phyloP scores from a whole-genome alignment of 2,329 filamentous ascomycete genomes.

The Alternaria sp. region DNA sequence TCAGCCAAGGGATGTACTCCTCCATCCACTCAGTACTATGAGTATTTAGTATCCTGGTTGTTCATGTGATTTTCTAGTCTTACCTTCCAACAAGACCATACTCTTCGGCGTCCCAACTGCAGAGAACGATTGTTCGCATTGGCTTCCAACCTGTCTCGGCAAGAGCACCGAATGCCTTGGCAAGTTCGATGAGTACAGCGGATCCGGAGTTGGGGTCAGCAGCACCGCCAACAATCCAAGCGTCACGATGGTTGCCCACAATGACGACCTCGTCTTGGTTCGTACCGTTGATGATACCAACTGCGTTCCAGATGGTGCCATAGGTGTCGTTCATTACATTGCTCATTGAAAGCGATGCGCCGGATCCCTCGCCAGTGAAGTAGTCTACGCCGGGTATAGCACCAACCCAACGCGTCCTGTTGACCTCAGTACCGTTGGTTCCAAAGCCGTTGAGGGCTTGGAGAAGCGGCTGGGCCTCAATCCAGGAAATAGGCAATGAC shows the following conservation, averaged over 20 bases:
- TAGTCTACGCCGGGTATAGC: conserved; percentile 46
- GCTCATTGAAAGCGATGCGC: conserved; percentile 50
- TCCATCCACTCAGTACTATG: conserved; percentile 57
- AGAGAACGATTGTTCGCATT: conserved; percentile 56
- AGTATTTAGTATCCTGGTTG: too few relatives aligned
- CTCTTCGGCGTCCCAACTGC: conserved; percentile 53
- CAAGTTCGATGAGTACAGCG: conserved; percentile 57
- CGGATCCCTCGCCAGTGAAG: conserved; percentile 58
- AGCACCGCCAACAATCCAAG: conserved; percentile 61
- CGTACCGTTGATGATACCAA: conserved; percentile 71
- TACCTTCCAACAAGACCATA: conserved; percentile 47
- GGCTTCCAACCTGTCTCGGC: conserved; percentile 59
- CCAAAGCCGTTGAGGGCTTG: conserved; percentile 84
- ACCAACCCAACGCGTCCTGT: conserved; percentile 48
- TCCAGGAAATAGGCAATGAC: conserved; percentile 84
- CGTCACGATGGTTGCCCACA: conserved; percentile 61
- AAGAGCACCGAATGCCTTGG: conserved; percentile 57
- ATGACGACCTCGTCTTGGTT: conserved; percentile 63
- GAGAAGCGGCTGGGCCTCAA: conserved; percentile 79
- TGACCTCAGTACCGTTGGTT: conserved; percentile 57
- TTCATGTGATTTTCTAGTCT: not conserved
- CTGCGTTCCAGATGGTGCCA: conserved; percentile 79
- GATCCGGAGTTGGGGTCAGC: conserved; percentile 60
- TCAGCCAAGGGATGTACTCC: conserved; percentile 57
- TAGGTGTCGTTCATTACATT: conserved; percentile 84